A percentile compares a stretch with the other conserved stretches of the same genome.
Conservation (phyloP, 441 rosid genomes). For the Jatropha multifida region DNA sequence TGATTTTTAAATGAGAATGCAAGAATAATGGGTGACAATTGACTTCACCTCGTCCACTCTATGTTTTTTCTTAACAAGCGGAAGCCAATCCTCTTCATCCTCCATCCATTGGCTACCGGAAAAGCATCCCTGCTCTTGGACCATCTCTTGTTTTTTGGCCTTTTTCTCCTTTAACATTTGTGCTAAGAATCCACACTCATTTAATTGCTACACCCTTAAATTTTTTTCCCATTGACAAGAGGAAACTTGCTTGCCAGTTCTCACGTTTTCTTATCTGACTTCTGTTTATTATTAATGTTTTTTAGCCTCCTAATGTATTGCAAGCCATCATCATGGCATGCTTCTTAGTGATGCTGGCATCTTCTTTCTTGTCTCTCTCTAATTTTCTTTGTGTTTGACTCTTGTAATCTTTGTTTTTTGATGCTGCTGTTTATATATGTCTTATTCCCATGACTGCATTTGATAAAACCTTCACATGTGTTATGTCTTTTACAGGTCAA, state of each 20-base stretch:
- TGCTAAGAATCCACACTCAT: background rate
- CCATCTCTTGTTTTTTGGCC: background rate
- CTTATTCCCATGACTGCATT: slow-evolving; percentile 2
- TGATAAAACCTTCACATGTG: slow-evolving; percentile 5
- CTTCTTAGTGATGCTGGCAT: background rate
- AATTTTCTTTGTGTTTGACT: background rate
- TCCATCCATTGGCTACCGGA: background rate
- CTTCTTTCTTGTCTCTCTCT: slow-evolving; percentile 1
- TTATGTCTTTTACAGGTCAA: slow-evolving; percentile 56
- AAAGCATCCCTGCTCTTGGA: background rate
- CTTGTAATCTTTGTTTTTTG: background rate
- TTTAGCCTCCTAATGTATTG: background rate
- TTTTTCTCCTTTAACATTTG: background rate
- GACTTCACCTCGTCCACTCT: too few relatives aligned
- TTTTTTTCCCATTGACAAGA: too few relatives aligned
- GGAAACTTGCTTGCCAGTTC: background rate
- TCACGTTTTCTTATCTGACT: background rate
- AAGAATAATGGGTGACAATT: background rate
- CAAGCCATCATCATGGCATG: background rate
- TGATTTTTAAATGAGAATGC: background rate
- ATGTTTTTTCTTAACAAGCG: too few relatives aligned
- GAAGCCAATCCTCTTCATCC: background rate
- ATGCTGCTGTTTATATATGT: background rate
- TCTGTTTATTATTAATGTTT: background rate
- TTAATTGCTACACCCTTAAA: too few relatives aligned